Evolutionary conservation across 78 protist genomes (phyloP).

Genomic region (Cyanophora paradoxa): DNA sequence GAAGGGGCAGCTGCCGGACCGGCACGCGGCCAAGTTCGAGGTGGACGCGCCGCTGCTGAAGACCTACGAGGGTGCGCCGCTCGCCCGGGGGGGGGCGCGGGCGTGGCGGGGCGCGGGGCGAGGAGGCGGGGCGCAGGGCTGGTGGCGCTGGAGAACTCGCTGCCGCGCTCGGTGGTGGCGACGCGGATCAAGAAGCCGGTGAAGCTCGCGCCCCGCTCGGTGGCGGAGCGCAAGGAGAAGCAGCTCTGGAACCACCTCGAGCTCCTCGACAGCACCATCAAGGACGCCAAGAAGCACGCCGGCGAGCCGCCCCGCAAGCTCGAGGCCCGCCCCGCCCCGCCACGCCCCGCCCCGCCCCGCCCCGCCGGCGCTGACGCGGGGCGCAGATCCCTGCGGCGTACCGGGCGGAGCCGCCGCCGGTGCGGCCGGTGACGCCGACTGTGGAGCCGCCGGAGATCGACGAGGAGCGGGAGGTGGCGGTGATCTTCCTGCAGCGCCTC

Average conservation of each 20-base stretch:
- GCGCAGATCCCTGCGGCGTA: constrained; percentile 21
- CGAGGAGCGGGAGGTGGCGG: constrained; percentile 22
- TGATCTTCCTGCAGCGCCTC: constrained; percentile 54
- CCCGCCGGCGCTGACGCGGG: not conserved
- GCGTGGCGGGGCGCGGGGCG: too few species aligned
- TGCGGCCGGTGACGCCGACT: constrained; percentile 44
- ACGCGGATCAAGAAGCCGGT: not conserved
- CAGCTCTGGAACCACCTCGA: constrained; percentile 3
- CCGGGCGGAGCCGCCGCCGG: not conserved
- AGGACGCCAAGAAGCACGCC: constrained; percentile 2
- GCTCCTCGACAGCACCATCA: constrained; percentile 7
- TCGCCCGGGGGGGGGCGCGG: too few species aligned
- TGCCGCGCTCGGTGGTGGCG: not conserved
- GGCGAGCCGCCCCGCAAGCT: too few species aligned
- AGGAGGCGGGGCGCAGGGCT: too few species aligned
- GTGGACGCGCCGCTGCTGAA: not conserved
- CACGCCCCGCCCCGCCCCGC: too few species aligned
- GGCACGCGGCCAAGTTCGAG: constrained; percentile 16
- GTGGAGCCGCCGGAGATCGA: constrained; percentile 10
- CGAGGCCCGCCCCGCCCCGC: too few species aligned
- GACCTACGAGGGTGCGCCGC: not conserved
- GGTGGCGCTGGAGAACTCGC: constrained; percentile 9
- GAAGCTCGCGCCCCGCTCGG: too few species aligned
- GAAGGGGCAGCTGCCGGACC: constrained; percentile 14
- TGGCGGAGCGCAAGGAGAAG: not conserved